A percentile compares a stretch with the other conserved stretches of the same genome.
phyloP scores from a whole-genome alignment of 768 basidiomycete genomes.

The Russula foetens region DNA sequence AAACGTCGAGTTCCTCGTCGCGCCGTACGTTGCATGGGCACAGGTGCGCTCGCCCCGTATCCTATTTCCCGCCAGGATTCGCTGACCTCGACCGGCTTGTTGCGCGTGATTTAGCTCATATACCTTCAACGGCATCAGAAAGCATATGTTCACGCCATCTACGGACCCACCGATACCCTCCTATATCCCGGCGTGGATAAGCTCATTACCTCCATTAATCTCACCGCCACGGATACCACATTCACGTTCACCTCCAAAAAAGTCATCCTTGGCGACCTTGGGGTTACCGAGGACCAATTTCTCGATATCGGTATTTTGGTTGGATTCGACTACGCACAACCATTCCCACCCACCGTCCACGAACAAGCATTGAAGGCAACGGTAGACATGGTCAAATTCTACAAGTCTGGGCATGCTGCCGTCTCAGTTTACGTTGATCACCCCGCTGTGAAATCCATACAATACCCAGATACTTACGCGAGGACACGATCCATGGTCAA shows the following conservation, averaged over 20 bases:
- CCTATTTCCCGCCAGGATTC: background rate
- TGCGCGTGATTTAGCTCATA: constrained; percentile 54
- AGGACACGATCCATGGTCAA: constrained; percentile 88
- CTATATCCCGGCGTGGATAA: constrained; percentile 85
- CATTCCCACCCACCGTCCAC: constrained; percentile 77
- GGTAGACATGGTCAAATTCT: constrained; percentile 88
- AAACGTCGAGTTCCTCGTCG: constrained; percentile 92
- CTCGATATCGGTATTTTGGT: constrained; percentile 89
- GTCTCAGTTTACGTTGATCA: constrained; percentile 73
- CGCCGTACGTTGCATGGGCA: constrained; percentile 92
- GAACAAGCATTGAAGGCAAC: constrained; percentile 78
- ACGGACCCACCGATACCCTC: constrained; percentile 82
- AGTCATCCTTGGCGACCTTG: constrained; percentile 54
- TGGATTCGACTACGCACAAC: constrained; percentile 74
- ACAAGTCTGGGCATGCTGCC: constrained; percentile 81
- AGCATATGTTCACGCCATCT: constrained; percentile 91
- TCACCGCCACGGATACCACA: constrained; percentile 52
- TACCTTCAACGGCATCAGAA: constrained; percentile 92
- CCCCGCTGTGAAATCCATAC: constrained; percentile 68
- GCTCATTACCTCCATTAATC: constrained; percentile 83
- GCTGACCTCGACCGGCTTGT: background rate
- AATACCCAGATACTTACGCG: constrained; percentile 81
- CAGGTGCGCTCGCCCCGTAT: constrained; percentile 58
- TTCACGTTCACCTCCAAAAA: constrained; percentile 86
- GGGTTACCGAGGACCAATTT: constrained; percentile 81